Evolutionary conservation across 1,139 yeast species (phyloP).

Genomic region (Geotrichum siamense): DNA sequence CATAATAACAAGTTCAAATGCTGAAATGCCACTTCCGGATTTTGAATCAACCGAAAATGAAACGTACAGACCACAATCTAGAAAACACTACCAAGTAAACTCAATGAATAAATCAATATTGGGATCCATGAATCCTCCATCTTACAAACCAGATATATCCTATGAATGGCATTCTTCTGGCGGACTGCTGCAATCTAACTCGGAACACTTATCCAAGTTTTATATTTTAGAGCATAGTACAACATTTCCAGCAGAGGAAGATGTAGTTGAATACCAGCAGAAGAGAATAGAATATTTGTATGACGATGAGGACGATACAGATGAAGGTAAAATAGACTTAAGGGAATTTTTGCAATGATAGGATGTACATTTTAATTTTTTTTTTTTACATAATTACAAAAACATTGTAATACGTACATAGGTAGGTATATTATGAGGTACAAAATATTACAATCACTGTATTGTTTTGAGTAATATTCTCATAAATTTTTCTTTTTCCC

Average conservation of each 20-base stretch:
- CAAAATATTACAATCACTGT: too few relatives aligned
- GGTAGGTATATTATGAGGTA: too few relatives aligned
- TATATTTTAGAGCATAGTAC: slow-evolving; percentile 4
- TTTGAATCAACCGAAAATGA: not conserved
- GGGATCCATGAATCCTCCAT: slow-evolving; percentile 7
- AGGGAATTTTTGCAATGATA: slow-evolving; percentile 21
- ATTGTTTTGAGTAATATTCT: not conserved
- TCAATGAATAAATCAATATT: not conserved
- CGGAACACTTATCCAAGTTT: not conserved
- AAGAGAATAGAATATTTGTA: slow-evolving; percentile 10
- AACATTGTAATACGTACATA: too few relatives aligned
- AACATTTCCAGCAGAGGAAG: slow-evolving; percentile 7
- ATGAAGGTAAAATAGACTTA: slow-evolving; percentile 22
- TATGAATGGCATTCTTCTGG: not conserved
- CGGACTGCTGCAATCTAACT: slow-evolving; percentile 1
- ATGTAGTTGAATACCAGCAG: slow-evolving; percentile 12
- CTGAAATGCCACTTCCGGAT: not conserved
- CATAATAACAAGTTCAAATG: not conserved
- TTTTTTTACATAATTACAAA: too few relatives aligned
- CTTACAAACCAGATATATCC: not conserved
- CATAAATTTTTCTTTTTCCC: too few relatives aligned
- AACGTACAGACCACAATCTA: not conserved
- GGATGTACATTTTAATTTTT: not conserved
- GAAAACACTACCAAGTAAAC: not conserved
- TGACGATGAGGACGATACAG: slow-evolving; percentile 11